These are phyloP conservation scores for Scedosporium boydii DNA, from an alignment of 2,329 filamentous ascomycete species.

Conservation along the genomic window DNA sequence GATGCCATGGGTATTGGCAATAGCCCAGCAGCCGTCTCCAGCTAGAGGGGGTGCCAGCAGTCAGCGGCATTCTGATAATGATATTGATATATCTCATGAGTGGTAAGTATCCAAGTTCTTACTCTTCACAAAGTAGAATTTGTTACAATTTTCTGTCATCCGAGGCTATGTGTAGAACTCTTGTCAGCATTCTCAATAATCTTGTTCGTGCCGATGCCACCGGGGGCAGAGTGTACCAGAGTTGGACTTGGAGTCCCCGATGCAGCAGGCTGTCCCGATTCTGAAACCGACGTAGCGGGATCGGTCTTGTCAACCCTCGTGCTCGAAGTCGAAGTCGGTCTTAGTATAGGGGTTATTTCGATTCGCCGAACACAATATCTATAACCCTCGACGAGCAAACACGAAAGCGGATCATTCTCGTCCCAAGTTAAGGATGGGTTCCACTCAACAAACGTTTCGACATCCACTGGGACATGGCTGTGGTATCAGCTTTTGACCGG, in stretches of 20 bases:
- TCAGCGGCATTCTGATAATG: background rate
- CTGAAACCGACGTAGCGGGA: background rate
- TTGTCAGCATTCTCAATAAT: too few species aligned
- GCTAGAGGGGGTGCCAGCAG: background rate
- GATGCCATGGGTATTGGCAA: slow-evolving; percentile 9
- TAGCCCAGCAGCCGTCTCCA: slow-evolving; percentile 8
- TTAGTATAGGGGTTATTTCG: background rate
- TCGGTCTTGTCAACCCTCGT: background rate
- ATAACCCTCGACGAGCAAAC: background rate
- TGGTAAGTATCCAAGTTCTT: background rate
- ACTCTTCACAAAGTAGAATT: background rate
- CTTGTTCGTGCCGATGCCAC: too few species aligned
- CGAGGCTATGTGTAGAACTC: too few species aligned
- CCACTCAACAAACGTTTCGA: background rate
- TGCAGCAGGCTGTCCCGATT: background rate
- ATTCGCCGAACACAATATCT: background rate
- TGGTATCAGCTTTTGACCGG: background rate
- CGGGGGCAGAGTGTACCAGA: background rate
- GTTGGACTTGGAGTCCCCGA: background rate
- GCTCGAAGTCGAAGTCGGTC: background rate
- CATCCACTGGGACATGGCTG: background rate
- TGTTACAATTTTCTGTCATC: too few species aligned
- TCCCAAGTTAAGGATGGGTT: background rate
- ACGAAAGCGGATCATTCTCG: background rate
- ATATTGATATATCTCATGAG: background rate